Evolutionary conservation across 257 asterid genomes (phyloP), one percentile per base, ranked within the genome.

Genomic region (Craterostigma plantagineum): DNA sequence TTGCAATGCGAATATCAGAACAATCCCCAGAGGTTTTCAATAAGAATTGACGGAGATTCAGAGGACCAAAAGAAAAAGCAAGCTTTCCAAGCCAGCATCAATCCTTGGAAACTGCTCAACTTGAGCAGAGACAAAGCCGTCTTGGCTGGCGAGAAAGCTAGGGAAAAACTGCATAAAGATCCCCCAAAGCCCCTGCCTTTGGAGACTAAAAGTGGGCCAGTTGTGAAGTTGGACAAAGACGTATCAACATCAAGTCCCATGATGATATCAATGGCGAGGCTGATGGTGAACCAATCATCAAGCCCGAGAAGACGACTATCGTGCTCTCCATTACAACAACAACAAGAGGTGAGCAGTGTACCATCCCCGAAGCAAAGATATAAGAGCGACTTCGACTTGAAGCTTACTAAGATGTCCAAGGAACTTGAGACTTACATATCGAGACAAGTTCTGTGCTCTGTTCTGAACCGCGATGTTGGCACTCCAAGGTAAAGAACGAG

Each of bases 81-180:
- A 64, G 84, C 82, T 14, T 81, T 76, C 62, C 92, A 61, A 7
- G 93, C 84, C 23, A 78, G 76, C 77, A 81, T 87, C 58, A 79
- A 87, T 58, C 97, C 95, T 3, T 87, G 97, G 97, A 87, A 73
- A 62, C 78, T 87, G 51, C 66, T 81, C 55, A 76, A 58, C 49
- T 60, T 87, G 82, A 87, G 86, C 63, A 57, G 76, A 52, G 95
- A 82, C 61, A 82, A 63, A 68, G 93, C 81, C 36, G 68, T 79
- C 37, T 56, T 61, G 16, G 95, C 84, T 38, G 82, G 81, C 9
- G 75, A 65, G 51, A 73, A 58, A 64, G 91, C 91, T 42, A 78
- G 45, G 48, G 63, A 47, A 38, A 34, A 42, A 52, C 53, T 27
- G 40, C 64, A 64, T 35, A 62, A 41, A 15, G 78, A 69, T 46